These are phyloP conservation scores for Parachaetomium inaequale DNA, from an alignment of 495 filamentous ascomycete genomes.

Conservation along the genomic window DNA sequence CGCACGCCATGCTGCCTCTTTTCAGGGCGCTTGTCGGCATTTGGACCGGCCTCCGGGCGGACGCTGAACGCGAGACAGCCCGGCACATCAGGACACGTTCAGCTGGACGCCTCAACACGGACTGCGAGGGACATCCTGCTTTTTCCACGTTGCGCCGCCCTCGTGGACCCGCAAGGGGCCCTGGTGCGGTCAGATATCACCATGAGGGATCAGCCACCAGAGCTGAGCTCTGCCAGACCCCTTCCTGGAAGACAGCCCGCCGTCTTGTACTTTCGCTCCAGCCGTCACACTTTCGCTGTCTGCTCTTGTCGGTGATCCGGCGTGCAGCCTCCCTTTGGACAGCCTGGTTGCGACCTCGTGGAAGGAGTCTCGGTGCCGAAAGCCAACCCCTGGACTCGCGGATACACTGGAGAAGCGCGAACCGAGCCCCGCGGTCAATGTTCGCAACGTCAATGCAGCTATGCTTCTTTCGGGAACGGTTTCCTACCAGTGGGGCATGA, in stretches of 20 bases:
- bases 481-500: slow-evolving; percentile 28
- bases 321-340: not conserved
- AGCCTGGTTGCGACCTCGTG: not conserved
- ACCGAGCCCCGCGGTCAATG: not conserved
- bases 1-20: not conserved
- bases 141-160: not conserved
- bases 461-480: slow-evolving; percentile 25
- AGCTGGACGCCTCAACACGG: not conserved
- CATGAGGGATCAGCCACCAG: not conserved
- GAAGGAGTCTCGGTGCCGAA: slow-evolving; percentile 20
- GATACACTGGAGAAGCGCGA: not conserved
- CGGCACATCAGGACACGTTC: not conserved
- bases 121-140: not conserved
- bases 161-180: not conserved
- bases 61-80: not conserved
- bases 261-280: not conserved
- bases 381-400: not conserved
- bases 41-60: not conserved
- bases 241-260: not conserved
- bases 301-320: not conserved
- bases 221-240: not conserved
- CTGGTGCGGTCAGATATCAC: not conserved
- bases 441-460: slow-evolving; percentile 9
- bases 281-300: not conserved
- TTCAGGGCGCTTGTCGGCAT: slow-evolving; percentile 2